Base-by-base conservation (phyloP, 495 filamentous ascomycete genomes). In the Penicillium daleae region DNA sequence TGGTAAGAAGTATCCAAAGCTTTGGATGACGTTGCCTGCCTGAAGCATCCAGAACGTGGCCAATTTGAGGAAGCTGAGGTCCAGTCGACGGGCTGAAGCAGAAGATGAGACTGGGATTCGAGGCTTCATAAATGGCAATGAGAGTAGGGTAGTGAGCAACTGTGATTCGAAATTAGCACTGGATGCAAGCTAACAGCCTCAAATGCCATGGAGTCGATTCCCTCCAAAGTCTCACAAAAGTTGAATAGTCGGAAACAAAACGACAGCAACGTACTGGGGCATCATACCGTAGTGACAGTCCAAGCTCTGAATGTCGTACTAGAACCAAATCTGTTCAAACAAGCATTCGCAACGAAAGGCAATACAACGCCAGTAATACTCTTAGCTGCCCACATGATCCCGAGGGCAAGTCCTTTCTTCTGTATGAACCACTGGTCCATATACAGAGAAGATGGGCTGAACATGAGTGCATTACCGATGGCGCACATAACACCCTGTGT, bases 1-100 rank as follows among this genome's bases (percentile, higher is more conserved):
- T 0, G 88, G 89, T 1, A 92, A 75, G 72, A 90, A 90, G 70
- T 84, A 91, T 12, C 88, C 89, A 5, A 86, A 77, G n/a, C 81
- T 79, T 66, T 90, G 80, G 57, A 87, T 74, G 52, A 87, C 77
- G 66, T 89, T 88, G 27, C 82, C 83, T 2, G 75, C 60, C 63
- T 86, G 82, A 6, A 86, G 80, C 59, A 83, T 69, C 75, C 80
- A 79, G 74, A 90, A 90, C 0, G 77, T 80, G 35, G 56, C 27
- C 46, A 71, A 56, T 31, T 66, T 62, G 3, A 88, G 65, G 65
- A 89, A 89, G 37, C 70, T 60, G 29, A 86, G 74, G 50, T 78
- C 74, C 24, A 86, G 67, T 31, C 67, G 79, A 46, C 68, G 78
- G 46, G 49, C 67, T 48, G 68, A 61, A 29, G 63, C 59, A 9